Evolutionary conservation across 2,329 filamentous ascomycete species (phyloP).

Genomic region (Neonectria punicea): DNA sequence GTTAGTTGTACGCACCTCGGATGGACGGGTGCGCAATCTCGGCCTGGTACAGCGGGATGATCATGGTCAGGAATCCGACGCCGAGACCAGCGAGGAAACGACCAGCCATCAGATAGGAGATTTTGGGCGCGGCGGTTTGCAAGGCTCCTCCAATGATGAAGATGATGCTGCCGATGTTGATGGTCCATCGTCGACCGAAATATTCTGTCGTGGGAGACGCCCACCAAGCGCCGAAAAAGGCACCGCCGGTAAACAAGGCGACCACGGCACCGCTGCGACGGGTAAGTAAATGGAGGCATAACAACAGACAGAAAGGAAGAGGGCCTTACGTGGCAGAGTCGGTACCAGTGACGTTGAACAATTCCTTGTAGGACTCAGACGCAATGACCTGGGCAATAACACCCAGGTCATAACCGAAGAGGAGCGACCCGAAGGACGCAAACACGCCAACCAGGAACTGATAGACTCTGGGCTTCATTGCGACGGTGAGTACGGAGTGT

Average conservation of each 20-base stretch:
- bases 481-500: not conserved
- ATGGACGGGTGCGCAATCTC: constrained; percentile 82
- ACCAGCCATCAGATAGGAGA: constrained; percentile 75
- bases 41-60: constrained; percentile 74
- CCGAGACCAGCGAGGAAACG: constrained; percentile 74
- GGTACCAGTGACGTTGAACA: constrained; percentile 15
- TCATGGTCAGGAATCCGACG: constrained; percentile 54
- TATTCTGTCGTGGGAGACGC: constrained; percentile 53
- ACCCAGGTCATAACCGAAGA: constrained; percentile 66
- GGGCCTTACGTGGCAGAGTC: constrained; percentile 19
- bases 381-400: constrained; percentile 40
- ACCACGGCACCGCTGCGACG: constrained; percentile 20
- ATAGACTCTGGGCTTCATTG: constrained; percentile 37
- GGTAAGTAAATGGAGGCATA: not conserved
- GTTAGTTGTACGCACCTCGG: constrained; percentile 63
- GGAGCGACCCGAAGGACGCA: constrained; percentile 65
- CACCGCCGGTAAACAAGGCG: constrained; percentile 24
- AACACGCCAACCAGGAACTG: constrained; percentile 65
- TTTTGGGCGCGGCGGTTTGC: constrained; percentile 72
- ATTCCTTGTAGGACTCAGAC: constrained; percentile 9
- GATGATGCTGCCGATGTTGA: constrained; percentile 73
- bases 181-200: constrained; percentile 75
- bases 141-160: constrained; percentile 78
- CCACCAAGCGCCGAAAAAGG: constrained; percentile 25
- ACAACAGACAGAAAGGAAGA: not conserved